Percentiles rank a stretch among this genome's conserved stretches.
phyloP scores from a whole-genome alignment of 805 yeast species.

The Lipomyces kockii region DNA sequence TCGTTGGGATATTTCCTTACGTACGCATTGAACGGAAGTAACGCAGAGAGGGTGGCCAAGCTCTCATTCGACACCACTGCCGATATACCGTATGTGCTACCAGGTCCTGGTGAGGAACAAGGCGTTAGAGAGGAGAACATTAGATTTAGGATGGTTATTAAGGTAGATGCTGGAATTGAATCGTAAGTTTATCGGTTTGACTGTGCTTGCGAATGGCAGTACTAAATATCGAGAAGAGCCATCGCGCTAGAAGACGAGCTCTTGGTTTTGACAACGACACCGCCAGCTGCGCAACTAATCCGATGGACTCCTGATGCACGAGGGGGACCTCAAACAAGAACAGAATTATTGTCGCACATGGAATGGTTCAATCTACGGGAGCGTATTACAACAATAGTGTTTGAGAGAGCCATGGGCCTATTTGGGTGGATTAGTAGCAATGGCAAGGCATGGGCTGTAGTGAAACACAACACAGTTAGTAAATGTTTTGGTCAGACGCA shows the following conservation, averaged over 20 bases:
- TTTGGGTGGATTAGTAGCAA: conserved; percentile 40
- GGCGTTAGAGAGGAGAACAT: conserved; percentile 46
- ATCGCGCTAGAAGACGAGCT: conserved; percentile 36
- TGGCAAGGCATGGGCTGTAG: conserved; percentile 41
- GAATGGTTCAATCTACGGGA: conserved; percentile 39
- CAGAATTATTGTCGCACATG: conserved; percentile 38
- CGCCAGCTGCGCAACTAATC: conserved; percentile 36
- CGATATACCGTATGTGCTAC: conserved; percentile 36
- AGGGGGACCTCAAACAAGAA: conserved; percentile 35
- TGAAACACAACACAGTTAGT: conserved; percentile 10
- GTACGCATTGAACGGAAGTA: conserved; percentile 25
- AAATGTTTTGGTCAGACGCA: neutral
- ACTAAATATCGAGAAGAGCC: conserved; percentile 20
- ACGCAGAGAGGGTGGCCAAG: conserved; percentile 17
- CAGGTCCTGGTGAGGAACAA: conserved; percentile 50
- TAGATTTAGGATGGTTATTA: conserved; percentile 40
- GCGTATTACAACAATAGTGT: conserved; percentile 33
- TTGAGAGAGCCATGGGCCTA: conserved; percentile 44
- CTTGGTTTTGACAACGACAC: conserved; percentile 30
- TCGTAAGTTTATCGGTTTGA: conserved; percentile 32
- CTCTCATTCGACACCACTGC: conserved; percentile 21
- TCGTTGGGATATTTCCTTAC: conserved; percentile 36
- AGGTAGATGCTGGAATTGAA: conserved; percentile 43
- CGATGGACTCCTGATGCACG: conserved; percentile 33
- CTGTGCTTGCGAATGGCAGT: neutral